These are phyloP conservation scores for Blastobotrys apis DNA, from an alignment of 1,139 yeast genomes.

Conservation along the genomic window DNA sequence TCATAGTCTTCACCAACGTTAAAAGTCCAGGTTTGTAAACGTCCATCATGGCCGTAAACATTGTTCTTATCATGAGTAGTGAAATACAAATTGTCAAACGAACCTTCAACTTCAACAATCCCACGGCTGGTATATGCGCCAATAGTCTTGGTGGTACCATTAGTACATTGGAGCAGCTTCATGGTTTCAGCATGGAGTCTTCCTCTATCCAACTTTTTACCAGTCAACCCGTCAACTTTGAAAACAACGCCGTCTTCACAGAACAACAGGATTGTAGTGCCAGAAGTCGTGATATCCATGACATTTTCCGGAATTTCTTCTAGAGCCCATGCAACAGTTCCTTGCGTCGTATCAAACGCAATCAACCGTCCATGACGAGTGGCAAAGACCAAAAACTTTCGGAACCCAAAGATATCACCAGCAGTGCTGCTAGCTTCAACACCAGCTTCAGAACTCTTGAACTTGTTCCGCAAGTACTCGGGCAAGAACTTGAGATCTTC, in stretches of 20 bases:
- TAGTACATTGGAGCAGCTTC: conserved; percentile 2
- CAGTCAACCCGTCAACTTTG: conserved; percentile 25
- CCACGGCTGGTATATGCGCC: conserved; percentile 5
- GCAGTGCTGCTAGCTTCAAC: conserved; percentile 10
- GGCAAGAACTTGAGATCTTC: conserved; percentile 22
- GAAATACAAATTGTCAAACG: conserved; percentile 12
- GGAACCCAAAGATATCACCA: conserved; percentile 45
- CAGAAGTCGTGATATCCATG: conserved; percentile 23
- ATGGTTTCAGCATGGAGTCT: conserved; percentile 13
- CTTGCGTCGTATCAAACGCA: conserved; percentile 44
- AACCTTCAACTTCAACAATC: conserved; percentile 8
- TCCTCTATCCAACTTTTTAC: conserved; percentile 18
- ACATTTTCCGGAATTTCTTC: conserved; percentile 23
- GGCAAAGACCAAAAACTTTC: conserved; percentile 45
- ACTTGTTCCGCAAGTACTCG: conserved; percentile 10
- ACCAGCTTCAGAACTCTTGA: conserved; percentile 10
- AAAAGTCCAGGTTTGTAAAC: conserved; percentile 26
- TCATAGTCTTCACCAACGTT: conserved; percentile 31
- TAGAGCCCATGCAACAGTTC: conserved; percentile 42
- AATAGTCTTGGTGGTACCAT: conserved; percentile 2
- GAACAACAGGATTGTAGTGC: conserved; percentile 8
- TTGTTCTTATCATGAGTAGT: conserved; percentile 3
- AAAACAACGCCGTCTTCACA: conserved; percentile 22
- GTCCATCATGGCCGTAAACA: conserved; percentile 10
- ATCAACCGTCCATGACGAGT: conserved; percentile 42